These are phyloP conservation scores for Penicillium crustosum DNA, from an alignment of 2,329 filamentous ascomycete genomes.

Conservation along the genomic window DNA sequence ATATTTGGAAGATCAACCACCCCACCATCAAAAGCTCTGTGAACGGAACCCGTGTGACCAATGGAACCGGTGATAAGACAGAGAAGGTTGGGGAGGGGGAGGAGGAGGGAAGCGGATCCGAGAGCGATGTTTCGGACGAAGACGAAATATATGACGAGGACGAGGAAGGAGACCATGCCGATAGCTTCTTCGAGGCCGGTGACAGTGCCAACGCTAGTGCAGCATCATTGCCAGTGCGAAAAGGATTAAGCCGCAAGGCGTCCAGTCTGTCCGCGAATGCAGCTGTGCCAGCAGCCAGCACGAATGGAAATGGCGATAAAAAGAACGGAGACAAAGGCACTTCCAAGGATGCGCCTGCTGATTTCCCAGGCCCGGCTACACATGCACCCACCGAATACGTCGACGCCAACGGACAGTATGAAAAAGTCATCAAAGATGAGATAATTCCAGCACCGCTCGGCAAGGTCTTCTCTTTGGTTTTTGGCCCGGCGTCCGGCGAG, in stretches of 20 bases:
- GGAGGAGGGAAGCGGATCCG: constrained; percentile 68
- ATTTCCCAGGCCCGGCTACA: constrained; percentile 80
- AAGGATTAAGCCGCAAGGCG: constrained; percentile 64
- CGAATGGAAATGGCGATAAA: constrained; percentile 32
- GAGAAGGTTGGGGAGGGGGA: constrained; percentile 69
- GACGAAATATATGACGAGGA: constrained; percentile 59
- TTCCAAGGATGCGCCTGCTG: constrained; percentile 43
- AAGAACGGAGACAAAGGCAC: constrained; percentile 53
- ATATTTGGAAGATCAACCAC: constrained; percentile 97
- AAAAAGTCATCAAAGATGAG: constrained; percentile 82
- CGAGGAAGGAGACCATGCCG: constrained; percentile 55
- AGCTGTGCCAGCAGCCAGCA: constrained; percentile 41
- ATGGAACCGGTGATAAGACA: constrained; percentile 83
- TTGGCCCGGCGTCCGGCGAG: constrained; percentile 72
- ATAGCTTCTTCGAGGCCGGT: constrained; percentile 59
- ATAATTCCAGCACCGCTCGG: constrained; percentile 82
- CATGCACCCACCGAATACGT: constrained; percentile 85
- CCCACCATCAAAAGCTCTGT: constrained; percentile 86
- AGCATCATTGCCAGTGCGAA: constrained; percentile 46
- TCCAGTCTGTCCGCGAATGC: constrained; percentile 53
- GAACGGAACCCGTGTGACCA: constrained; percentile 81
- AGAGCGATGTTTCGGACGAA: constrained; percentile 73
- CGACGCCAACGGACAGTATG: constrained; percentile 76
- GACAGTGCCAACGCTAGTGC: constrained; percentile 58
- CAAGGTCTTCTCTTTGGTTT: constrained; percentile 85